phyloP scores from a whole-genome alignment of 2,329 filamentous ascomycete species.

The Karstenula rhodostoma region DNA sequence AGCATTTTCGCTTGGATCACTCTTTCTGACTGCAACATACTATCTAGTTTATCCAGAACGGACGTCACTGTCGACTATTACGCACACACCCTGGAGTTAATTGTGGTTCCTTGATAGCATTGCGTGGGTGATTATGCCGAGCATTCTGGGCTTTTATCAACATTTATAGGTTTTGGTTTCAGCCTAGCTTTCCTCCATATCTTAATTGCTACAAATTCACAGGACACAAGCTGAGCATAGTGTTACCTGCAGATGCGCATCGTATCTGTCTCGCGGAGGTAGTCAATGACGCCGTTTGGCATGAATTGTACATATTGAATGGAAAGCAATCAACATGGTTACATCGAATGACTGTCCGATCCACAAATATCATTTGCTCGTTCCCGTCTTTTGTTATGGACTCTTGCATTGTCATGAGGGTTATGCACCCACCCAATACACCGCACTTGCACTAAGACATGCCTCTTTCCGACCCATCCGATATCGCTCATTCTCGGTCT shows the following conservation, averaged over 20 bases:
- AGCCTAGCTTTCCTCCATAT: conserved; percentile 17
- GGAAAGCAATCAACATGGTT: conserved; percentile 15
- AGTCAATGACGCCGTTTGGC: conserved; percentile 21
- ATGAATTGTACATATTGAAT: conserved; percentile 30
- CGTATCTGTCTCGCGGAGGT: conserved; percentile 16
- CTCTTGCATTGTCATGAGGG: too few species aligned
- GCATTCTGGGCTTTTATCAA: conserved; percentile 34
- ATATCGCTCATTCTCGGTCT: conserved; percentile 13
- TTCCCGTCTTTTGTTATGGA: not conserved
- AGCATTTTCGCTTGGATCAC: conserved; percentile 2
- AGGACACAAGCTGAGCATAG: conserved; percentile 24
- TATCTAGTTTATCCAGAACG: conserved; percentile 16
- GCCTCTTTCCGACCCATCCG: not conserved
- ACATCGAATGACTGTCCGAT: not conserved
- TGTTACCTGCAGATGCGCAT: conserved; percentile 21
- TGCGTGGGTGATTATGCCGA: conserved; percentile 36
- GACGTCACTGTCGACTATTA: conserved; percentile 16
- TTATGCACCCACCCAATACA: too few species aligned
- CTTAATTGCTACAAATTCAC: conserved; percentile 17
- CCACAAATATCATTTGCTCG: not conserved
- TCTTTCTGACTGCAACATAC: conserved; percentile 6
- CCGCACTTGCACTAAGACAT: too few species aligned
- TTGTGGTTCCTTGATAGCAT: conserved; percentile 39
- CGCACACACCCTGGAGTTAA: conserved; percentile 25
- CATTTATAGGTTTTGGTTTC: conserved; percentile 21